Percentiles rank a stretch among this genome's conserved stretches.
Evolutionary conservation across 257 asterid genomes (phyloP).

Genomic region (Euphrasia confusa): DNA sequence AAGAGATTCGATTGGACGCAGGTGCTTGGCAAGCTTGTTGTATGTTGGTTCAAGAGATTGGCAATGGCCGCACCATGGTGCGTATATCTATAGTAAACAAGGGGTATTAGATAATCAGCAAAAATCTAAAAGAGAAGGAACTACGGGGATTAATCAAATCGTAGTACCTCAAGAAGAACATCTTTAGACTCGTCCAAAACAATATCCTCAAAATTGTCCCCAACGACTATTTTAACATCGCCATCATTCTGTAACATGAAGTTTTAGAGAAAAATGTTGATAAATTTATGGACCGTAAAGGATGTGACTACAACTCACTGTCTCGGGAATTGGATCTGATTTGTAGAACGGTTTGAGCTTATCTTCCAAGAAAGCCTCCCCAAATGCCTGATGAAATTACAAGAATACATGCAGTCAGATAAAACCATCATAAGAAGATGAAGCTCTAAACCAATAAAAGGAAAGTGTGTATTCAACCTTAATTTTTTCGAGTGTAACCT

Average conservation of each 20-base stretch:
- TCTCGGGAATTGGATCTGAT: conserved; percentile 85
- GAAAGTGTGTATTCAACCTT: conserved; percentile 44
- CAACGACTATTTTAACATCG: conserved; percentile 73
- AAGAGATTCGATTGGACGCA: conserved; percentile 58
- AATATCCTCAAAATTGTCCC: conserved; percentile 52
- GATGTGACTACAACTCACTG: conserved; percentile 37
- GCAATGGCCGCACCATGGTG: conserved; percentile 99
- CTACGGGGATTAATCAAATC: not conserved
- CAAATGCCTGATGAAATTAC: conserved; percentile 51
- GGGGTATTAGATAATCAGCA: conserved; percentile 11
- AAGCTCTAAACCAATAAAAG: conserved; percentile 18
- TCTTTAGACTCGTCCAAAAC: conserved; percentile 84
- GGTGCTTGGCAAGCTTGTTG: conserved; percentile 85
- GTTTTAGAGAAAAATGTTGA: conserved; percentile 9
- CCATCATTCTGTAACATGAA: conserved; percentile 51
- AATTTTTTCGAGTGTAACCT: conserved; percentile 58
- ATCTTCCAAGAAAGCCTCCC: conserved; percentile 59
- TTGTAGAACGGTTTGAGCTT: conserved; percentile 76
- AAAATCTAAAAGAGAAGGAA: not conserved
- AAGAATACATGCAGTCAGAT: conserved; percentile 6
- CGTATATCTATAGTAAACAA: conserved; percentile 51
- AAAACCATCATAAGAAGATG: conserved; percentile 18
- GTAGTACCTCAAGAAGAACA: conserved; percentile 84
- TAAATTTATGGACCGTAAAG: conserved; percentile 12
- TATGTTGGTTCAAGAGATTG: conserved; percentile 89